Base-by-base conservation (phyloP, 1,284 basidiomycete species). In the Ustilago hordei region DNA sequence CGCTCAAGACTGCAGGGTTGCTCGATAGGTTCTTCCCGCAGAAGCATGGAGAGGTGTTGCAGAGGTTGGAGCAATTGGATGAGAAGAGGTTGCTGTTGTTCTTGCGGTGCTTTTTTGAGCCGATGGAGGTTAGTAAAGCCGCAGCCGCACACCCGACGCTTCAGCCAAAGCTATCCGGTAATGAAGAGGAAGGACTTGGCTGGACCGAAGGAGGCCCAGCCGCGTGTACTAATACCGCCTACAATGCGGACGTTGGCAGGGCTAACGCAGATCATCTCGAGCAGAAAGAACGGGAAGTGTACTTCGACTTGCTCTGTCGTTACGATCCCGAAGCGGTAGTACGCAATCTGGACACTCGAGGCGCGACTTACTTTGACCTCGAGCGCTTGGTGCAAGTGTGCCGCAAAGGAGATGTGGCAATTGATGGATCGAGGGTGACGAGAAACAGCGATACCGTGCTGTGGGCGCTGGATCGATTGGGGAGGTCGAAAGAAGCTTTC, bases 381-480 rank as follows among this genome's bases (percentile, higher is more conserved):
- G 79, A 88, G 0, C 87, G 90, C 11, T 88, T 92, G 5, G 87
- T 91, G 1, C 87, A 87, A 8, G 89, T 90, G 4, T 95, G 93
- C 80, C 92, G 95, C 85, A 86, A 45, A 7, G 28, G 41, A 13
- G 63, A 63, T 1, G 54, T 56, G 3, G 68, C 60, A 5, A 61
- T 60, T 23, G 65, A 70, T 36, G 60, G 69, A 1, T 57, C 59
- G 19, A 62, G 74, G n/a, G 74, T 65, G 35, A 61, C 66, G 34
- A 88, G 89, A 39, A 90, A 91, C 7, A 92, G 90, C 78, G 91
- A 94, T 69, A 93, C 92, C 3, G 91, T 93, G 28, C 87, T 98
- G 2, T 98, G 95, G 95, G 89, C 91, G 1, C 87, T 92, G 56
- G 90, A 95, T 81, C 89, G 89, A 70, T 88, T 88, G 31, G 93